Evolutionary conservation across 1,284 basidiomycete species (phyloP).

Genomic region (Leccinum subrobustum): DNA sequence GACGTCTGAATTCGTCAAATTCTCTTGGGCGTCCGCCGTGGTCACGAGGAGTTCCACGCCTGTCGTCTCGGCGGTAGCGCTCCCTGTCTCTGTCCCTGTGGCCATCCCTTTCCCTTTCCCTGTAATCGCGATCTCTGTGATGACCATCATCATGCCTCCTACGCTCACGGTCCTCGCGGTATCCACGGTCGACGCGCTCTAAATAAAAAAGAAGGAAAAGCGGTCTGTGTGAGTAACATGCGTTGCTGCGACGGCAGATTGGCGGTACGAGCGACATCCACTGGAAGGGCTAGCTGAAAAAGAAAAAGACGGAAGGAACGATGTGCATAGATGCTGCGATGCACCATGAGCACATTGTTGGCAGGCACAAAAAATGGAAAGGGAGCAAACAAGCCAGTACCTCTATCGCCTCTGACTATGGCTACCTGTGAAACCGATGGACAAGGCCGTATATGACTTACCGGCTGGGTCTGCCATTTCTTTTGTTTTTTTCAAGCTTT

Average conservation of each 20-base stretch:
- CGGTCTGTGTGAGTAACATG: conserved; percentile 48
- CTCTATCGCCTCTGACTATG: conserved; percentile 15
- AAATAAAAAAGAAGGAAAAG: conserved; percentile 43
- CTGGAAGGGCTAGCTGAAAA: conserved; percentile 57
- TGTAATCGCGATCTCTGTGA: conserved; percentile 46
- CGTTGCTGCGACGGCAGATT: conserved; percentile 40
- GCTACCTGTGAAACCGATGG: conserved; percentile 30
- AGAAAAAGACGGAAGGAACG: conserved; percentile 47
- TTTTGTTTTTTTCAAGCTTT: conserved; percentile 11
- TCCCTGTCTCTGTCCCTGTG: conserved; percentile 40
- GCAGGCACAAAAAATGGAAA: conserved; percentile 20
- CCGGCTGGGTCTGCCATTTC: conserved; percentile 43
- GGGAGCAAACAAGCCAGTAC: conserved; percentile 32
- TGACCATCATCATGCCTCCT: conserved; percentile 54
- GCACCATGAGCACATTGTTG: conserved; percentile 61
- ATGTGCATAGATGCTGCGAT: conserved; percentile 52
- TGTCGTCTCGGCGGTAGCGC: conserved; percentile 42
- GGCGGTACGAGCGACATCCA: conserved; percentile 37
- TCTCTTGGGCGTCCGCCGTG: conserved; percentile 42
- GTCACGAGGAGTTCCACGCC: conserved; percentile 35
- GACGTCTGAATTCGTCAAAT: conserved; percentile 42
- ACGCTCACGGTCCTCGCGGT: conserved; percentile 52
- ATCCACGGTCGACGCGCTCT: conserved; percentile 47
- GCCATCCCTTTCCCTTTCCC: conserved; percentile 41
- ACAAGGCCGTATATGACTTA: conserved; percentile 23